A percentile compares a stretch with the other conserved stretches of the same genome.
Evolutionary conservation across 352 stramenopile species (phyloP).

Genomic region (Phytophthora citrophthora): DNA sequence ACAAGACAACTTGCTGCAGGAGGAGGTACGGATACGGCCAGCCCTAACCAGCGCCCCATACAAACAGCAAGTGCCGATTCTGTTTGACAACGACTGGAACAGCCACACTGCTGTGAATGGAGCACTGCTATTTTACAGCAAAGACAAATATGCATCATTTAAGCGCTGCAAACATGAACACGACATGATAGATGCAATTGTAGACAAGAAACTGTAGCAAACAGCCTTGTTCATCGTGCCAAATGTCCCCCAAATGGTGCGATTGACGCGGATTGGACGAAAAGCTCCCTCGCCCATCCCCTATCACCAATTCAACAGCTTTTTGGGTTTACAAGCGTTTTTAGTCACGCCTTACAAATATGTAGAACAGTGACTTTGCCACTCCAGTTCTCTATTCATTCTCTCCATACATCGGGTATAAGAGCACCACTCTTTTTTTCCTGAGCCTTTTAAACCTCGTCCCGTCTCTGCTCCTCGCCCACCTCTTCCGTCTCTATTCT

Average conservation of each 20-base stretch:
- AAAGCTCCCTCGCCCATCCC: conserved; percentile 1
- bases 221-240: too few relatives aligned
- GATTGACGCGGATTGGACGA: conserved; percentile 7
- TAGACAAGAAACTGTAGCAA: background rate
- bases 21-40: conserved; percentile 20
- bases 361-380: too few relatives aligned
- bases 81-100: conserved; percentile 4
- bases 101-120: background rate
- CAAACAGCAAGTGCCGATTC: conserved; percentile 7
- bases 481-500: conserved; percentile 28
- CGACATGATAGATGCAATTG: background rate
- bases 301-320: background rate
- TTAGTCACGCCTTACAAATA: too few relatives aligned
- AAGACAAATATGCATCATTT: background rate
- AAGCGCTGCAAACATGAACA: background rate
- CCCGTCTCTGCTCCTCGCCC: conserved; percentile 12
- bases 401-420: background rate
- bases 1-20: background rate
- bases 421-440: background rate
- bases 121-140: background rate
- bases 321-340: too few relatives aligned
- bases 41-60: conserved; percentile 29
- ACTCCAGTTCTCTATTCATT: background rate
- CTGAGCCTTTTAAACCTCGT: background rate
- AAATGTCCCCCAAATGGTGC: background rate